Percentiles rank a stretch among this genome's conserved stretches.
phyloP scores from a whole-genome alignment of 768 basidiomycete genomes.

The Pisolithus orientalis region DNA sequence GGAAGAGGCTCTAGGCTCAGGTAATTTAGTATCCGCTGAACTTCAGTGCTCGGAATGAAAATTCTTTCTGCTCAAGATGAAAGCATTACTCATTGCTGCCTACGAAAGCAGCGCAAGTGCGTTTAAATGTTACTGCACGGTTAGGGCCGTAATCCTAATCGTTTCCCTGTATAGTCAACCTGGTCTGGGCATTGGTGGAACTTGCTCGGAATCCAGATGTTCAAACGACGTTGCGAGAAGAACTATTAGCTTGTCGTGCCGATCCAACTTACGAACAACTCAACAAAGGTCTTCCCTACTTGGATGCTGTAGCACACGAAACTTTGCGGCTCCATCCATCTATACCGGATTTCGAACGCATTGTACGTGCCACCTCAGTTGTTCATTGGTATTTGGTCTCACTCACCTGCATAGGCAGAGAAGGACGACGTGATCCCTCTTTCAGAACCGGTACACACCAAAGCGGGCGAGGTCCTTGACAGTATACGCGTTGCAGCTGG shows the following conservation, averaged over 20 bases:
- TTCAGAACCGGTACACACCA: constrained; percentile 38
- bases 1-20: constrained; percentile 22
- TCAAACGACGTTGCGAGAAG: constrained; percentile 45
- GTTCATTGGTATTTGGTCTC: neutral
- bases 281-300: constrained; percentile 42
- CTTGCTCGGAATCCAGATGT: constrained; percentile 38
- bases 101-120: constrained; percentile 17
- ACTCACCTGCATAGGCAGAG: constrained; percentile 27
- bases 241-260: constrained; percentile 34
- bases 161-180: constrained; percentile 1
- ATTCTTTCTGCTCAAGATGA: constrained; percentile 6
- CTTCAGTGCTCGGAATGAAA: neutral
- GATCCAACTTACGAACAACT: constrained; percentile 55
- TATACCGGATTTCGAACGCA: constrained; percentile 13
- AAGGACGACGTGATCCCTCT: constrained; percentile 58
- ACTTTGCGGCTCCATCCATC: constrained; percentile 39
- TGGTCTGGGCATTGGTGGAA: constrained; percentile 50
- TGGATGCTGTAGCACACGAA: constrained; percentile 46
- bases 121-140: neutral
- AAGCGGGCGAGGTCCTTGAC: constrained; percentile 33
- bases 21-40: neutral
- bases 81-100: constrained; percentile 11
- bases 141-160: too few species aligned
- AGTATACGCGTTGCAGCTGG: constrained; percentile 43
- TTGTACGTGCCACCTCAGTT: constrained; percentile 5